Percentiles rank a stretch among this genome's conserved stretches.
Evolutionary conservation across 1,284 basidiomycete species (phyloP).

Genomic region (Austroboletus niveus): DNA sequence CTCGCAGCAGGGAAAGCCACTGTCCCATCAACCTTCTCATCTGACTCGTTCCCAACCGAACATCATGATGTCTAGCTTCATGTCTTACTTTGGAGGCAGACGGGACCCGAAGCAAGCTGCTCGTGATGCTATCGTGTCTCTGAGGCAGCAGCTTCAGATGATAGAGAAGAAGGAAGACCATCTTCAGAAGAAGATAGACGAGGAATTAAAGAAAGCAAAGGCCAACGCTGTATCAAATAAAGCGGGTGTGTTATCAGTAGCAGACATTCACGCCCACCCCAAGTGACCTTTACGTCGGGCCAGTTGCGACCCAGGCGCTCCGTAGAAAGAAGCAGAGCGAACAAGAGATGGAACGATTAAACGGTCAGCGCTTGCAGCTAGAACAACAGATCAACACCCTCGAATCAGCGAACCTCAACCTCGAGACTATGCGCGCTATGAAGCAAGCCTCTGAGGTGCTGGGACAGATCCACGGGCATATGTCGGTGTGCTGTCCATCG

Average conservation of each 20-base stretch:
- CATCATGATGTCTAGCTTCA: slow-evolving; percentile 80
- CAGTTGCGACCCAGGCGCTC: slow-evolving; percentile 79
- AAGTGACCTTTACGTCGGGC: slow-evolving; percentile 4
- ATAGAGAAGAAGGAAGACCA: slow-evolving; percentile 99
- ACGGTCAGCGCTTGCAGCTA: slow-evolving; percentile 87
- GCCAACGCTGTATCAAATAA: slow-evolving; percentile 95
- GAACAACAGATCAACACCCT: slow-evolving; percentile 98
- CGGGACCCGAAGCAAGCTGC: slow-evolving; percentile 79
- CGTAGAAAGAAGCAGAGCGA: slow-evolving; percentile 94
- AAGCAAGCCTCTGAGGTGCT: slow-evolving; percentile 93
- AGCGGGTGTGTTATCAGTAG: slow-evolving; percentile 60
- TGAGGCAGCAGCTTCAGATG: slow-evolving; percentile 90
- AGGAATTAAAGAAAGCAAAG: slow-evolving; percentile 90
- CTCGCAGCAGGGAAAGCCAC: slow-evolving; percentile 6
- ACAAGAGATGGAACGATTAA: slow-evolving; percentile 83
- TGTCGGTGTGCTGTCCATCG: slow-evolving; percentile 56
- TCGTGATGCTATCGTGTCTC: slow-evolving; percentile 82
- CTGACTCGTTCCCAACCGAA: slow-evolving; percentile 5
- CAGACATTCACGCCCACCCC: slow-evolving; percentile 3
- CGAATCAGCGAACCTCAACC: slow-evolving; percentile 97
- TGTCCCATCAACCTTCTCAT: slow-evolving; percentile 1
- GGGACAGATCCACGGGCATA: slow-evolving; percentile 87
- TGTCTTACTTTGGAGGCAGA: slow-evolving; percentile 80
- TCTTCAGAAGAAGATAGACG: slow-evolving; percentile 95
- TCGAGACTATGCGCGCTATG: slow-evolving; percentile 98